Base-by-base conservation (phyloP, 495 filamentous ascomycete species). In the Talaromyces stipitatus region DNA sequence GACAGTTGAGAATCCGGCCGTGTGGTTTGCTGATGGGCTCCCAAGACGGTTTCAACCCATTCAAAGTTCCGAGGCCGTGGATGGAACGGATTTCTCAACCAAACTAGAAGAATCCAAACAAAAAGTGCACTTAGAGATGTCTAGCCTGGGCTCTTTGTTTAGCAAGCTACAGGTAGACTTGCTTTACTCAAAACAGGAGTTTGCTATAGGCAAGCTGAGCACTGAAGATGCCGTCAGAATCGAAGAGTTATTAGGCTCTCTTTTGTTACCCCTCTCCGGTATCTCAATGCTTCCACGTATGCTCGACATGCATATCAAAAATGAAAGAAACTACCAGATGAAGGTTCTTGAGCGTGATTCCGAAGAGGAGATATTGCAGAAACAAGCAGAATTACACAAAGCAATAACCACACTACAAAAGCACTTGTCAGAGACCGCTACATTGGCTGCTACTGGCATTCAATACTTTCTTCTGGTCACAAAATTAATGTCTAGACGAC, bases 221-320 rank as follows among this genome's bases (percentile, higher is more conserved):
- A 79, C 85, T 2, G 74, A 83, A n/a, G 87, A 90, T 57, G 59
- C 91, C 7, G 70, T 77, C 41, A 66, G 76, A 14, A 72, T 88
- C 2, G 75, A 74, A 28, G 73, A 70, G 30, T 63, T 82, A 1
- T 68, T 89, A 7, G 78, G 82, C 12, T 71, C 64, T 18, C 73
- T 89, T 32, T 70, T 88, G 27, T 68, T 89, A 2, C 88, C 87
- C 0, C 61, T 88, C 0, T 67, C 85, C 36, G 89, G 88, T 11
- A 82, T 91, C 68, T 81, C 78, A 2, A 85, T 86, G 33, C 73
- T 89, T 29, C 79, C 83, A 4, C 86, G 90, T 59, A 85, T 91
- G 16, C 50, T 89, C 86, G 64, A 81, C 81, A 68, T 77, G 81
- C 52, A 77, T 77, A 28, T 64, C 41, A 65, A 67, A 33, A 64